Conservation (phyloP, 2,329 filamentous ascomycete species). For the Colletotrichum musae region DNA sequence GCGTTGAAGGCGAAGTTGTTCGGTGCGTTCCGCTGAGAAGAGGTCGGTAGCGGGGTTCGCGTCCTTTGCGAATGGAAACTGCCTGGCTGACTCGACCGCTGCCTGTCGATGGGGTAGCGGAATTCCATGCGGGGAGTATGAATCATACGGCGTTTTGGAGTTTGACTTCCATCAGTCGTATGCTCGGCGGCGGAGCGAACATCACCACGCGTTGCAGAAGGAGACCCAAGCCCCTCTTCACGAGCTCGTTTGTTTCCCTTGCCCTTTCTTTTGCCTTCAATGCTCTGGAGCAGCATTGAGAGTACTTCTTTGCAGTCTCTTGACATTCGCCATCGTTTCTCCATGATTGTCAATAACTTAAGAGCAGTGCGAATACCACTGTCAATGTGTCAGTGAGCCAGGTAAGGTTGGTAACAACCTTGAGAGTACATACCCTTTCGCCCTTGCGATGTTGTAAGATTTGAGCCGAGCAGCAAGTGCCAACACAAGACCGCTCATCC, state of each 20-base stretch:
- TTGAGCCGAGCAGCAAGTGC: slow-evolving; percentile 47
- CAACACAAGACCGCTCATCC: slow-evolving; percentile 55
- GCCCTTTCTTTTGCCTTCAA: not conserved
- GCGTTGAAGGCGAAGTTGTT: not conserved
- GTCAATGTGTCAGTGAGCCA: not conserved
- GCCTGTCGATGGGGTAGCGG: not conserved
- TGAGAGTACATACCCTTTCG: slow-evolving; percentile 5
- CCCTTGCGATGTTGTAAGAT: slow-evolving; percentile 1
- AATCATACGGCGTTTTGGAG: not conserved
- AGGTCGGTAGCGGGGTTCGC: not conserved
- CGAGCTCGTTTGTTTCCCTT: slow-evolving; percentile 16
- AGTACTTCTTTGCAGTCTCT: slow-evolving; percentile 35
- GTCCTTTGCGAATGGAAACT: not conserved
- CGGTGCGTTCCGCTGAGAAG: not conserved
- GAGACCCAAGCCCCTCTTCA: not conserved
- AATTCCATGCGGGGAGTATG: not conserved
- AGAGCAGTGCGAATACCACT: slow-evolving; percentile 25
- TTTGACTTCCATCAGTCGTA: not conserved
- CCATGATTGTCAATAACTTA: slow-evolving; percentile 13
- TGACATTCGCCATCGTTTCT: slow-evolving; percentile 29
- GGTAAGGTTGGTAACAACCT: not conserved
- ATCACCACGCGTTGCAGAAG: not conserved
- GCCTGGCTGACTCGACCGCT: not conserved
- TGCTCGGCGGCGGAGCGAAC: not conserved
- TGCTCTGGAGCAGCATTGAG: slow-evolving; percentile 12